These are phyloP conservation scores for Camellia lanceoleosa DNA, from an alignment of 148 eudicot species.

Conservation along the genomic window DNA sequence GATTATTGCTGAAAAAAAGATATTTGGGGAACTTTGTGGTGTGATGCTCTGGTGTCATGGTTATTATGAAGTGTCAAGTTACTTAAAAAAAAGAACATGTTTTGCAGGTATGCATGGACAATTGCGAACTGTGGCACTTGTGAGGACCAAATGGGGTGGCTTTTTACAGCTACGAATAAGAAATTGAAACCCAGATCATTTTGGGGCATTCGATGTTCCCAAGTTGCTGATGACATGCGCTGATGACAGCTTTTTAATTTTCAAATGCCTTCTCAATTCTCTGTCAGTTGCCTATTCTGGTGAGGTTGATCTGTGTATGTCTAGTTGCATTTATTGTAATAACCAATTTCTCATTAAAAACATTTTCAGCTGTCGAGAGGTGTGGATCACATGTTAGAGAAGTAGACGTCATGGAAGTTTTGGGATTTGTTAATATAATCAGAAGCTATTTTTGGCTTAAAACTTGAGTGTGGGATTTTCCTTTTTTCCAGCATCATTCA, in stretches of 20 bases:
- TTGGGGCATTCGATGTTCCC: slow-evolving; percentile 82
- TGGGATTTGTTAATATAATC: neutral
- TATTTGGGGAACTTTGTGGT: neutral
- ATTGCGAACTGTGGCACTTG: slow-evolving; percentile 74
- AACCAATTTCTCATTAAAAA: neutral
- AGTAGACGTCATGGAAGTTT: slow-evolving; percentile 5
- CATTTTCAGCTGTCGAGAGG: neutral
- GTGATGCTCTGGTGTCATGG: neutral
- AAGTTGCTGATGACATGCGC: slow-evolving; percentile 60
- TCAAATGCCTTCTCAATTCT: neutral
- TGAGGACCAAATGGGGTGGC: slow-evolving; percentile 85
- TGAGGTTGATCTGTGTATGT: neutral
- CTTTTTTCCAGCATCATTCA: too few relatives aligned
- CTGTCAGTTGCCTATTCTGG: neutral
- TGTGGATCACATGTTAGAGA: neutral
- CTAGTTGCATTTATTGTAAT: neutral
- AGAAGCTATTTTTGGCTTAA: neutral
- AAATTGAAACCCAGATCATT: slow-evolving; percentile 70
- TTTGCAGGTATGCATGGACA: slow-evolving; percentile 89
- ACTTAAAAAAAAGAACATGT: neutral
- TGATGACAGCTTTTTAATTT: slow-evolving; percentile 19
- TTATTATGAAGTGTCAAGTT: neutral
- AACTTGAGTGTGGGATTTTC: neutral
- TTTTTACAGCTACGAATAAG: slow-evolving; percentile 73
- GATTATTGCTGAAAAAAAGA: neutral